phyloP scores from a whole-genome alignment of 805 yeast genomes.

The Candida orba region DNA sequence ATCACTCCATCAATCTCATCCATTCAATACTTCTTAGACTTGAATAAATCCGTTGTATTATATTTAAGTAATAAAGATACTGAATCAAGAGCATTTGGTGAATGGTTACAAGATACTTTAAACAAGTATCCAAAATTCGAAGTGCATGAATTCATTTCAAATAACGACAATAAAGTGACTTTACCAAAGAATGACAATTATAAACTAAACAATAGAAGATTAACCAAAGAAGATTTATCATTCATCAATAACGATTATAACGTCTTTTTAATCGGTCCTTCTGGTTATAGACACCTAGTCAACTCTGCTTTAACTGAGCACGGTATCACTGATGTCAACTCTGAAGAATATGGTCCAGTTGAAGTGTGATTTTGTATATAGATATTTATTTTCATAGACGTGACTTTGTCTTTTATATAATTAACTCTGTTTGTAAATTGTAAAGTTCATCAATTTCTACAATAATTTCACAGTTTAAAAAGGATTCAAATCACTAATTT shows the following conservation, averaged over 20 bases:
- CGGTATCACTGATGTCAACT: constrained; percentile 12
- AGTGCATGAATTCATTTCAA: constrained; percentile 12
- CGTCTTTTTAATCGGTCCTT: constrained; percentile 20
- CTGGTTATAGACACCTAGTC: constrained; percentile 13
- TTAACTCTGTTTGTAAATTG: no score
- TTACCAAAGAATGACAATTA: constrained; percentile 6
- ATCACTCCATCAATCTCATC: constrained; percentile 58
- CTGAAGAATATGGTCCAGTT: constrained; percentile 22
- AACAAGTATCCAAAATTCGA: constrained; percentile 8
- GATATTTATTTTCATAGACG: no score
- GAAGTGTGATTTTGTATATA: constrained; percentile 3
- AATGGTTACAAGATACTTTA: constrained; percentile 9
- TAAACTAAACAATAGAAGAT: constrained; percentile 4
- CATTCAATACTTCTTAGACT: constrained; percentile 27
- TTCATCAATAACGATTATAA: constrained; percentile 7
- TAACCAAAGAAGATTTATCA: constrained; percentile 1
- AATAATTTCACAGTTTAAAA: no score
- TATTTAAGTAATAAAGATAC: constrained; percentile 10
- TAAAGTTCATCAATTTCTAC: background rate
- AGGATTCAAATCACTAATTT: no score
- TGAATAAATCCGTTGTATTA: constrained; percentile 12
- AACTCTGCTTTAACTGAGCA: background rate
- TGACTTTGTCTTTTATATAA: no score
- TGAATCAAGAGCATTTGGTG: constrained; percentile 12
- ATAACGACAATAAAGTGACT: background rate